Evolutionary conservation across 306 rosid genomes (phyloP).

Genomic region (Cucurbita moschata): DNA sequence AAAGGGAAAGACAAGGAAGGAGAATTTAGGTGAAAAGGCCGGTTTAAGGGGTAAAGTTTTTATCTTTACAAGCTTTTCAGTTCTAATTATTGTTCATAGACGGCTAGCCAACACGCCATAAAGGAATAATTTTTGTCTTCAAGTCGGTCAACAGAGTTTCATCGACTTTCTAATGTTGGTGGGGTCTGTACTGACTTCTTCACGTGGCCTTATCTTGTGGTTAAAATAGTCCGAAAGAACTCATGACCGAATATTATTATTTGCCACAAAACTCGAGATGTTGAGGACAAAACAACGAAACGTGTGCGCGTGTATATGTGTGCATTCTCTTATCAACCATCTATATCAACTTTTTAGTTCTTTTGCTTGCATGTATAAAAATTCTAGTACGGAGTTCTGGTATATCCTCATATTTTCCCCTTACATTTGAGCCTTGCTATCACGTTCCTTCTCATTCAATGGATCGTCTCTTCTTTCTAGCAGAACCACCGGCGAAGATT

Average conservation of each 20-base stretch:
- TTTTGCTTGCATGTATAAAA: background rate
- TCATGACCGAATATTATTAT: background rate
- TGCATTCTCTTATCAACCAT: background rate
- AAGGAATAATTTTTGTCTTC: background rate
- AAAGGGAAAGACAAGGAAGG: slow-evolving; percentile 86
- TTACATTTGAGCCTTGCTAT: background rate
- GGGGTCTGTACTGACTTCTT: background rate
- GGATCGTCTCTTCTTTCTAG: background rate
- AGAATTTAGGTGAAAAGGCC: slow-evolving; percentile 50
- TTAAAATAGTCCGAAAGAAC: background rate
- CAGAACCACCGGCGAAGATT: slow-evolving; percentile 31
- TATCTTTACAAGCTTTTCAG: background rate
- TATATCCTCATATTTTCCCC: background rate
- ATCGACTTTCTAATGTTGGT: background rate
- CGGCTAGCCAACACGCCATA: background rate
- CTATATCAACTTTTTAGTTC: background rate
- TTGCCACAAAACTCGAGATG: background rate
- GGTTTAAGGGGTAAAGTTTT: slow-evolving; percentile 34
- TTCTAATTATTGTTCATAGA: background rate
- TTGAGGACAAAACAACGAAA: background rate
- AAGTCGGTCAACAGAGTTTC: background rate
- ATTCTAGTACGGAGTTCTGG: background rate
- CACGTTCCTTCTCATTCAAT: background rate
- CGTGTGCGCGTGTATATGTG: background rate
- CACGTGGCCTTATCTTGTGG: background rate